Evolutionary conservation across 1,284 basidiomycete genomes (phyloP).

Genomic region (Ustilago crameri): DNA sequence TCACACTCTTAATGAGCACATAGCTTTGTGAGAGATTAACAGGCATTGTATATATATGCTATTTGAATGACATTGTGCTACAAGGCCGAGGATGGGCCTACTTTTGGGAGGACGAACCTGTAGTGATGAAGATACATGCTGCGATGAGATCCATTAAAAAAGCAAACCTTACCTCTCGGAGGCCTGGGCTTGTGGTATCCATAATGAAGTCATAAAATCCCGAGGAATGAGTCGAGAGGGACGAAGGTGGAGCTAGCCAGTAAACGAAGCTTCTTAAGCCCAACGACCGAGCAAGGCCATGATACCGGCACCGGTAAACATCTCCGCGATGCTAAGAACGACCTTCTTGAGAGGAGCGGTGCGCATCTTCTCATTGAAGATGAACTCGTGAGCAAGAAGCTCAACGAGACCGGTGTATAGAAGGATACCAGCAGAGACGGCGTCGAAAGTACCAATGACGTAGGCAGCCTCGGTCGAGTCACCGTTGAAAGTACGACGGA

Average conservation of each 20-base stretch:
- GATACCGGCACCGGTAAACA: constrained; percentile 69
- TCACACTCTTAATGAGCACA: no score
- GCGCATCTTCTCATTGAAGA: constrained; percentile 68
- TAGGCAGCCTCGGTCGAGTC: constrained; percentile 62
- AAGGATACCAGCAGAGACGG: constrained; percentile 65
- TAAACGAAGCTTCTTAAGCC: constrained; percentile 47
- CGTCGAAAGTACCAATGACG: constrained; percentile 64
- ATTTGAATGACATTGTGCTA: no score
- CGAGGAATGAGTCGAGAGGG: background rate
- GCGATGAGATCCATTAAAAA: background rate
- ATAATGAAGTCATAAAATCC: background rate
- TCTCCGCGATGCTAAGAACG: constrained; percentile 61
- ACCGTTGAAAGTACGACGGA: constrained; percentile 64
- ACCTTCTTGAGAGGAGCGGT: constrained; percentile 64
- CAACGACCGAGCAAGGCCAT: constrained; percentile 70
- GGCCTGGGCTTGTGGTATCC: background rate
- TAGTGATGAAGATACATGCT: background rate
- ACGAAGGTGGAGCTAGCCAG: background rate
- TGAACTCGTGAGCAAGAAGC: constrained; percentile 67
- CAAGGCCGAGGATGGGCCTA: background rate
- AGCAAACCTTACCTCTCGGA: background rate
- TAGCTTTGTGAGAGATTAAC: no score
- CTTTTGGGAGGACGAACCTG: background rate
- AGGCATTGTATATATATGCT: no score
- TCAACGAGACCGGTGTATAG: constrained; percentile 67